Percentiles rank a stretch among this genome's conserved stretches.
Evolutionary conservation across 116 monocot genomes (phyloP).

Genomic region (Papilionanthe hybrid): DNA sequence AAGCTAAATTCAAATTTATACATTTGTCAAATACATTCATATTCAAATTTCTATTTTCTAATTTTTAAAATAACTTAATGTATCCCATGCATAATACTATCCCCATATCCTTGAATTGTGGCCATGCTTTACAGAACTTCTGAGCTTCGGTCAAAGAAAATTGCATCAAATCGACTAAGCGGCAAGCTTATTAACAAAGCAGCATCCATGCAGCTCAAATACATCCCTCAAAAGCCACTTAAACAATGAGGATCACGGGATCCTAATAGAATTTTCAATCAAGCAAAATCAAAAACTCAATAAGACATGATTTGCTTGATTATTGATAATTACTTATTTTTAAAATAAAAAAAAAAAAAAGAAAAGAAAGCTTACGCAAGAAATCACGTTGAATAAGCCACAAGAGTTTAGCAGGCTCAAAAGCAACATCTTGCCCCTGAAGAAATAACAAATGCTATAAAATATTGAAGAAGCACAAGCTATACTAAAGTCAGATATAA

Average conservation of each 20-base stretch:
- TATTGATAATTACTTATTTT: too few relatives aligned
- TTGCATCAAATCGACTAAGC: neutral
- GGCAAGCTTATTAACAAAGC: neutral
- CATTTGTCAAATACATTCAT: too few relatives aligned
- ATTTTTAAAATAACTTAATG: neutral
- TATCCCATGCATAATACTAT: neutral
- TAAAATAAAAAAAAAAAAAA: neutral
- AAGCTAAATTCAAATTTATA: too few relatives aligned
- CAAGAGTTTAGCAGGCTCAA: constrained; percentile 94
- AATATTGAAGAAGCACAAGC: neutral
- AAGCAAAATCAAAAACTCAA: neutral
- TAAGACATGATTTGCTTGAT: neutral
- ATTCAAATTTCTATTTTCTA: too few relatives aligned
- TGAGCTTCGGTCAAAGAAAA: neutral
- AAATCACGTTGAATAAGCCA: constrained; percentile 99
- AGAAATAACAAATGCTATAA: constrained; percentile 8
- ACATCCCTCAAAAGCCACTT: too few relatives aligned
- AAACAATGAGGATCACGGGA: neutral
- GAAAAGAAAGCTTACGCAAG: constrained; percentile 70
- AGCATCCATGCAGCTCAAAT: too few relatives aligned
- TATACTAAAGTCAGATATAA: neutral
- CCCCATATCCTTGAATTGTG: neutral
- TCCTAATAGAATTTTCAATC: neutral
- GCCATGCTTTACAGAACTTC: neutral
- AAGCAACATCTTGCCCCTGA: constrained; percentile 96